phyloP scores from a whole-genome alignment of 1,284 basidiomycete species.

The Ganoderma leucocontextum region DNA sequence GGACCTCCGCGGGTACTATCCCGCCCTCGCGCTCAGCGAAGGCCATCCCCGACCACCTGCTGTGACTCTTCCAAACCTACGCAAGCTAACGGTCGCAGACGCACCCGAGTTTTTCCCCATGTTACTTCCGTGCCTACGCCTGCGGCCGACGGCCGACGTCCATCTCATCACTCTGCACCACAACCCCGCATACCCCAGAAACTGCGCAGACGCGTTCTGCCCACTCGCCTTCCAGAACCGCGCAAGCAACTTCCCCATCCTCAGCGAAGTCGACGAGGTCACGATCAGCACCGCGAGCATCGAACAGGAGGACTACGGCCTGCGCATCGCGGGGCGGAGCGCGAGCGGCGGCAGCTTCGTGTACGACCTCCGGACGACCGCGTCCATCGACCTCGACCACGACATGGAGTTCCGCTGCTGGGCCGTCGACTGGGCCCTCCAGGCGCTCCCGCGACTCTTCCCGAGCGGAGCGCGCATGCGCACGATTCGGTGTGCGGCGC shows the following conservation, averaged over 20 bases:
- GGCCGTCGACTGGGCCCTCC: not conserved
- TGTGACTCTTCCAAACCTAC: not conserved
- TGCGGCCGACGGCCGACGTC: not conserved
- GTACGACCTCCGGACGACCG: not conserved
- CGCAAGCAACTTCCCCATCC: not conserved
- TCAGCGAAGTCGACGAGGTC: not conserved
- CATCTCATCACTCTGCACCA: slow-evolving; percentile 1
- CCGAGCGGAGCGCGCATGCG: not conserved
- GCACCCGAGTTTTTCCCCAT: slow-evolving; percentile 1
- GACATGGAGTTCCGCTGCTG: not conserved
- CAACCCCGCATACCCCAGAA: not conserved
- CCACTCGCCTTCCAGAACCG: not conserved
- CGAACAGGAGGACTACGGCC: not conserved
- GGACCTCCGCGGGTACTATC: not conserved
- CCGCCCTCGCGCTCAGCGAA: not conserved
- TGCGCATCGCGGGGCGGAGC: not conserved
- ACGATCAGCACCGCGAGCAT: not conserved
- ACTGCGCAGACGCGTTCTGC: not conserved
- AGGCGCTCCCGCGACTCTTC: not conserved
- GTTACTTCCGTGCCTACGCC: not conserved
- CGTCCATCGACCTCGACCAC: not conserved
- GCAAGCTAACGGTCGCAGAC: slow-evolving; percentile 3
- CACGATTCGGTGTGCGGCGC: not conserved
- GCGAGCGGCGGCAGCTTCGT: not conserved
- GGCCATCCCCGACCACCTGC: not conserved